Evolutionary conservation across 192 early-diverging fungal species (phyloP), one percentile per base, ranked within the genome.

Genomic region (Geosiphon pyriformis): DNA sequence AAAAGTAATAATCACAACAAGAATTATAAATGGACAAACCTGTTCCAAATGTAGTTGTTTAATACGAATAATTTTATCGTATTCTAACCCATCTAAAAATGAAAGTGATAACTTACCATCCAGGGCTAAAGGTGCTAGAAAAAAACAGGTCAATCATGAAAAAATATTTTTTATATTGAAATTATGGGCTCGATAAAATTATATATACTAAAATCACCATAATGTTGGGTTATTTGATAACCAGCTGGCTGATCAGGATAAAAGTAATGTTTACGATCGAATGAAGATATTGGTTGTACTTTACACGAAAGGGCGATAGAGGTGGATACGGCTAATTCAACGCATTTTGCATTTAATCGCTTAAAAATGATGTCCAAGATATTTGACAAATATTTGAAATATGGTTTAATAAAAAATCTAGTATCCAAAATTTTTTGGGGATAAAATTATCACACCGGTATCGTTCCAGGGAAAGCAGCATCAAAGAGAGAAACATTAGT

Each of bases 211-310:
- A 15, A 15, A 42, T 67, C 68, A 81, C 83, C 81, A 58, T 78
- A 81, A 53, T 92, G 85, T 68, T 98, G 95, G 22, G 95, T 98
- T 67, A 98, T 94, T 77, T 98, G 95, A 73, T 93, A 98, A 18
- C 95, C 93, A 53, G 84, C 85, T 15, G 95, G 93, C 65, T 93
- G 78, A 76, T 98, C 95, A 2, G 88, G 84, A 72, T 98, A 98
- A 76, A 94, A 94, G 68, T 98, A 98, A 71, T 98, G 95, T 70
- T 98, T 95, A 50, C 95, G 84, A 60, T 95, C 95, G 71, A 98
- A 98, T 1, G 83, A 78, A 12, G 88, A 93, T 25, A 58, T 27
- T 4, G 27, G 65, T 54, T 91, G 84, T 27, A 95, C 80, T 32
- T 82, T 77, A 2, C 84, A 78, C 11, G 81, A 72, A 29, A 98